A percentile compares a stretch with the other conserved stretches of the same genome.
Conservation (phyloP, 2,329 filamentous ascomycete species). For the Cercospora sp. region DNA sequence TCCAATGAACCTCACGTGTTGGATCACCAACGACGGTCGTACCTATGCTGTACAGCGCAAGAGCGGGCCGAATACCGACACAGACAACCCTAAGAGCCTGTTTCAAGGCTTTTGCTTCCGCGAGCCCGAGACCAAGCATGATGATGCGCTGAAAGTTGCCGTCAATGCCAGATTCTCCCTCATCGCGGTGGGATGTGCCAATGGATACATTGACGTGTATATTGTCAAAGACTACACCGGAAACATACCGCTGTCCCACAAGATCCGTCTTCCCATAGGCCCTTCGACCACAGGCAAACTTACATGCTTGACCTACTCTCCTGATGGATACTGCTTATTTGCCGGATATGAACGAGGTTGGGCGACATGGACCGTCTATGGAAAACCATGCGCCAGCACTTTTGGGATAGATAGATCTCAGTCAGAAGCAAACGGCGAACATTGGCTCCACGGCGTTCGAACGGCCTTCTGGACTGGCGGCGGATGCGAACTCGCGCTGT, state of each 20-base stretch:
- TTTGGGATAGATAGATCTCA: conserved; percentile 70
- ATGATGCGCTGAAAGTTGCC: conserved; percentile 69
- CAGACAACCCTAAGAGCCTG: conserved; percentile 59
- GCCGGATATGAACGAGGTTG: conserved; percentile 90
- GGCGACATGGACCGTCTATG: conserved; percentile 97
- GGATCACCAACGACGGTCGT: conserved; percentile 84
- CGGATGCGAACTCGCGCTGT: conserved; percentile 80
- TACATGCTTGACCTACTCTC: conserved; percentile 79
- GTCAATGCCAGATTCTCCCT: conserved; percentile 96
- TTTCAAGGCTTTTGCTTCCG: conserved; percentile 95
- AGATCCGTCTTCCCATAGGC: conserved; percentile 69
- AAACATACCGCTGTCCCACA: conserved; percentile 85
- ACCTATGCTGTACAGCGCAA: conserved; percentile 86
- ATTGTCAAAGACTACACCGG: conserved; percentile 89
- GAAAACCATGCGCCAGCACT: conserved; percentile 81
- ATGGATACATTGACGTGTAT: conserved; percentile 84
- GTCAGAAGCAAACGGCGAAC: conserved; percentile 68
- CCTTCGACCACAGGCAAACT: conserved; percentile 66
- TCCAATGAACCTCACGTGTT: conserved; percentile 93
- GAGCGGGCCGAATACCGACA: conserved; percentile 36
- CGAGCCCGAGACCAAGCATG: conserved; percentile 59
- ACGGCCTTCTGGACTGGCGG: conserved; percentile 84
- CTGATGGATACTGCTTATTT: conserved; percentile 94
- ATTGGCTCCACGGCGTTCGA: conserved; percentile 77
- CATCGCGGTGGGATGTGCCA: conserved; percentile 78